phyloP scores from a whole-genome alignment of 2,329 filamentous ascomycete genomes.

The Hymenoscyphus linearis region DNA sequence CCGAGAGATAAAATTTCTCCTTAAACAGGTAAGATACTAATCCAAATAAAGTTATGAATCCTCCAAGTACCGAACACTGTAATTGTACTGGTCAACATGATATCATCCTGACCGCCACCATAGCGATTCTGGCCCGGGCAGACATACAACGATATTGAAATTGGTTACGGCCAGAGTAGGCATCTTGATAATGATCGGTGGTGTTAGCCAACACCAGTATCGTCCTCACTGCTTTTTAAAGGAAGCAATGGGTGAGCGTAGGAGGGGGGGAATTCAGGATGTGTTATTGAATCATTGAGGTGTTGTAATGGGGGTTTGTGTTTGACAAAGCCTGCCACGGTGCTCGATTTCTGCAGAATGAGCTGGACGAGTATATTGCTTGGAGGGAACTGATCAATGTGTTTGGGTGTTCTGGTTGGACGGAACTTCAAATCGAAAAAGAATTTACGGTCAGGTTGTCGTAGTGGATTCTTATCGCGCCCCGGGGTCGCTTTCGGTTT shows the following conservation, averaged over 20 bases:
- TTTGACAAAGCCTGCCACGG: constrained; percentile 2
- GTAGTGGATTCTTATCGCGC: no score
- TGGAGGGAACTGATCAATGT: neutral
- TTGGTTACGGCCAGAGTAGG: constrained; percentile 45
- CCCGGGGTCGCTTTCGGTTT: no score
- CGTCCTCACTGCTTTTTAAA: constrained; percentile 35
- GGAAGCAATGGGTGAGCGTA: constrained; percentile 30
- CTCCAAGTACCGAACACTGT: constrained; percentile 61
- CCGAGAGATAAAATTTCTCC: constrained; percentile 84
- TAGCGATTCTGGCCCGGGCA: neutral
- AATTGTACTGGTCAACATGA: neutral
- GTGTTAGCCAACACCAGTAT: constrained; percentile 36
- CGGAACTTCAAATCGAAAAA: neutral
- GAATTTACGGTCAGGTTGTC: neutral
- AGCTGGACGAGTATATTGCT: neutral
- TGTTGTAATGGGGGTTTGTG: neutral
- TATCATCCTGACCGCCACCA: neutral
- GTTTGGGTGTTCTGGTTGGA: neutral
- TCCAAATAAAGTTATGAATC: constrained; percentile 86
- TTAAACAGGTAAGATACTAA: constrained; percentile 86
- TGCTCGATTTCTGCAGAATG: neutral
- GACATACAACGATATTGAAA: constrained; percentile 43
- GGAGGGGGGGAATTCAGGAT: constrained; percentile 17
- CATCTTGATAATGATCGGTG: constrained; percentile 30
- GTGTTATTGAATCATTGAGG: constrained; percentile 43